These are phyloP conservation scores for Citrus mangshanensis DNA, from an alignment of 345 rosid genomes.

Conservation along the genomic window DNA sequence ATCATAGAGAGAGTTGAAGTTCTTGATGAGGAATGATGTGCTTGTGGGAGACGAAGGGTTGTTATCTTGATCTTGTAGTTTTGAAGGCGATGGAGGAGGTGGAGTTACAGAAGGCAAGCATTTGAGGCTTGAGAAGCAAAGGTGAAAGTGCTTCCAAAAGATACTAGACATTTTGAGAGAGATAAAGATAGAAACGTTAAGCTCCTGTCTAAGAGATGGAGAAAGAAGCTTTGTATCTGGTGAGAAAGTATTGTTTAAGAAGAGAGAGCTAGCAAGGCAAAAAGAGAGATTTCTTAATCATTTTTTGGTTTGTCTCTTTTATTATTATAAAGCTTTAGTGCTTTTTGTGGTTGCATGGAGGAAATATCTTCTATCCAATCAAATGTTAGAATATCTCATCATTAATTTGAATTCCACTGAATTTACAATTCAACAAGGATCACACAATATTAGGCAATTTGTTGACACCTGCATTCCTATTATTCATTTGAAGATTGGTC, in stretches of 20 bases:
- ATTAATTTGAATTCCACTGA: too few species aligned
- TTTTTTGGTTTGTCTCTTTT: neutral
- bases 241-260: neutral
- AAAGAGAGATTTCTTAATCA: neutral
- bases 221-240: neutral
- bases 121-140: constrained; percentile 50
- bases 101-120: constrained; percentile 28
- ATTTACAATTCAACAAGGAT: too few species aligned
- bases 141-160: constrained; percentile 61
- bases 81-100: constrained; percentile 26
- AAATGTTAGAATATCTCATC: too few species aligned
- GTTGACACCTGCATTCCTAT: too few species aligned
- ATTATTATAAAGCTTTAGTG: neutral
- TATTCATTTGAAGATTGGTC: too few species aligned
- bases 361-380: neutral
- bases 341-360: neutral
- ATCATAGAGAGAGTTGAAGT: constrained; percentile 6
- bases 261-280: neutral
- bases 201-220: neutral
- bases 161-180: constrained; percentile 48
- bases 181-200: neutral
- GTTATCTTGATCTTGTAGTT: constrained; percentile 16
- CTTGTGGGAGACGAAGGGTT: neutral
- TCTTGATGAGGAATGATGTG: neutral
- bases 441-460: too few species aligned